Evolutionary conservation across 805 yeast genomes (phyloP).

Genomic region (Wickerhamomyces bovis): DNA sequence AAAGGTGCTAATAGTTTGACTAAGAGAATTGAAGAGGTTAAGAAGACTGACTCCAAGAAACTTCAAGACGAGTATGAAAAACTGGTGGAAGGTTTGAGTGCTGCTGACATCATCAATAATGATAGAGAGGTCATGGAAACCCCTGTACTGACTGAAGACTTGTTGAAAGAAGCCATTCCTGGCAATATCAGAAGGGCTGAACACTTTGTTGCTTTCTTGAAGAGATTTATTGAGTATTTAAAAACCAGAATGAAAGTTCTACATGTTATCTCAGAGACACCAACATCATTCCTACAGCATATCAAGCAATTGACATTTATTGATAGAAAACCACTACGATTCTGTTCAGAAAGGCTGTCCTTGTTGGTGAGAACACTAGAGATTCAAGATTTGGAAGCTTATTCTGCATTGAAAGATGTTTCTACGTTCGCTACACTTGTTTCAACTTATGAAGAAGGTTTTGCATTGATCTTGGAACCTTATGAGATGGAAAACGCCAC

Average conservation of each 20-base stretch:
- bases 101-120: conserved; percentile 61
- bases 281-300: conserved; percentile 87
- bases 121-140: conserved; percentile 74
- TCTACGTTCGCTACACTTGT: conserved; percentile 96
- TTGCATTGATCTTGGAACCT: conserved; percentile 87
- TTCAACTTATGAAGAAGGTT: conserved; percentile 92
- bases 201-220: conserved; percentile 89
- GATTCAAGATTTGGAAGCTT: conserved; percentile 83
- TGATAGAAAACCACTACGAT: conserved; percentile 84
- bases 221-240: conserved; percentile 87
- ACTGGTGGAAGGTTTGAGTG: conserved; percentile 83
- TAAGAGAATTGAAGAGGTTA: conserved; percentile 80
- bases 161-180: conserved; percentile 89
- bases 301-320: conserved; percentile 89
- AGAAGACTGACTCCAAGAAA: conserved; percentile 73
- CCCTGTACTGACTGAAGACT: conserved; percentile 81
- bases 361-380: conserved; percentile 86
- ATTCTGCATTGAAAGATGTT: conserved; percentile 86
- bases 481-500: conserved; percentile 90
- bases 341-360: conserved; percentile 88
- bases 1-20: conserved; percentile 77
- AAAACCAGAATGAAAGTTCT: conserved; percentile 97
- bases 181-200: conserved; percentile 97
- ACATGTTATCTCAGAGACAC: conserved; percentile 97
- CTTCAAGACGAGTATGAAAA: conserved; percentile 88